phyloP scores from a whole-genome alignment of 1,284 basidiomycete genomes.

The Ustilago loliicola region DNA sequence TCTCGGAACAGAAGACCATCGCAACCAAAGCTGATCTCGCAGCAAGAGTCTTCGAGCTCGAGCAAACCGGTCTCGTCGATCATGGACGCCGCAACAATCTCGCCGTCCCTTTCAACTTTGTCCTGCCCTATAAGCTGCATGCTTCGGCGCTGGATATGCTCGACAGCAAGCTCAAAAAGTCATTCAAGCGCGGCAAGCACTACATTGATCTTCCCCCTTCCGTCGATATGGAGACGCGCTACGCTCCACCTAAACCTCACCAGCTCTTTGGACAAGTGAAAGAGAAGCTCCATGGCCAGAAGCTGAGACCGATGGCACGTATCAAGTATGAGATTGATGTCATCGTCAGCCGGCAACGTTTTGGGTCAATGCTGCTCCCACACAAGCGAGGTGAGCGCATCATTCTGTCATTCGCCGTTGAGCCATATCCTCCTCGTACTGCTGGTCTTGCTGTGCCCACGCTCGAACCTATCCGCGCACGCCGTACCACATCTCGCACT shows the following conservation, averaged over 20 bases:
- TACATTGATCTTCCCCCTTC: constrained; percentile 53
- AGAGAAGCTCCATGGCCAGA: constrained; percentile 46
- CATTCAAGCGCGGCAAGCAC: constrained; percentile 48
- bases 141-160: constrained; percentile 53
- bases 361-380: constrained; percentile 40
- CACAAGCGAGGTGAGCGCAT: constrained; percentile 50
- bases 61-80: constrained; percentile 49
- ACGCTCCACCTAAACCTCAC: constrained; percentile 42
- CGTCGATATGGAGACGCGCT: constrained; percentile 53
- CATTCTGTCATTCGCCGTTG: constrained; percentile 50
- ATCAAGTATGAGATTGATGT: constrained; percentile 59
- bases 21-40: constrained; percentile 46
- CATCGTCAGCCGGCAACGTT: constrained; percentile 49
- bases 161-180: constrained; percentile 53
- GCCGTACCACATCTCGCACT: constrained; percentile 27
- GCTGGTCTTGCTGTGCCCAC: constrained; percentile 50
- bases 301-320: constrained; percentile 47
- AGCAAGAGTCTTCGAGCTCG: constrained; percentile 35
- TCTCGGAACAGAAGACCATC: constrained; percentile 48
- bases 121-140: constrained; percentile 50
- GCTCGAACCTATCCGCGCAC: constrained; percentile 35
- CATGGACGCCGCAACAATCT: constrained; percentile 54
- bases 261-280: constrained; percentile 45
- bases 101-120: constrained; percentile 51
- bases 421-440: constrained; percentile 51